Evolutionary conservation across 2,329 filamentous ascomycete genomes (phyloP), one percentile per base, ranked within the genome.

Genomic region (Diaporthe vexans): DNA sequence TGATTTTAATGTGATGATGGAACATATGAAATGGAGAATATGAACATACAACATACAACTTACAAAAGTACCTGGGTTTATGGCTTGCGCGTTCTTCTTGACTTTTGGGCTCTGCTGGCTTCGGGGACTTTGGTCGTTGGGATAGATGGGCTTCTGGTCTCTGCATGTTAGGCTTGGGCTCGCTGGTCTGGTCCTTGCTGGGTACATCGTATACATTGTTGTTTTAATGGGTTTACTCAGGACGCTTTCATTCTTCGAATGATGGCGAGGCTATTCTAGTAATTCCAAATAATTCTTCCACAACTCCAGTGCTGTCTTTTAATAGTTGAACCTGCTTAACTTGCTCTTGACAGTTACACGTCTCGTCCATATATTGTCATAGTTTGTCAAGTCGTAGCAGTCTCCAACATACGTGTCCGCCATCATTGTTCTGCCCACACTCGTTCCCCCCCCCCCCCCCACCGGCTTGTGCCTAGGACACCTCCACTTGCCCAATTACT

Each of bases 1-100:
- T 52, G 63, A 68, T 35, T 68, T 54, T 68, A 68, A 68, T 68
- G 63, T 68, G 63, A 67, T 67, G 63, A 54, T 54, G 63, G 63
- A 37, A 68, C 24, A 54, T 54, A 68, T 26, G 61, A 52, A 52
- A 67, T 67, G 61, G 61, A 33, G 61, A 67, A 67, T 37, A 67
- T 67, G 61, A 67, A 67, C 61, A 67, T 67, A 65, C 35, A 37
- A 37, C 35, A 11, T 37, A 52, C 46, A 67, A 67, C 37, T 52
- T 37, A 67, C 43, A 67, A 67, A 67, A 54, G 21, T 35, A 54
- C 48, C 33, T 52, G 13, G 48, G 63, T 37, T 29, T 26, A 19
- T 67, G 63, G 48, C 33, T 68, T 40, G 33, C 33, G 63, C n/a
- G 48, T 54, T 26, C 21, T 21, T 9, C 46, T 37, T 52, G 46